Evolutionary conservation across 2,329 filamentous ascomycete genomes (phyloP).

Genomic region (Cadophora sp.): DNA sequence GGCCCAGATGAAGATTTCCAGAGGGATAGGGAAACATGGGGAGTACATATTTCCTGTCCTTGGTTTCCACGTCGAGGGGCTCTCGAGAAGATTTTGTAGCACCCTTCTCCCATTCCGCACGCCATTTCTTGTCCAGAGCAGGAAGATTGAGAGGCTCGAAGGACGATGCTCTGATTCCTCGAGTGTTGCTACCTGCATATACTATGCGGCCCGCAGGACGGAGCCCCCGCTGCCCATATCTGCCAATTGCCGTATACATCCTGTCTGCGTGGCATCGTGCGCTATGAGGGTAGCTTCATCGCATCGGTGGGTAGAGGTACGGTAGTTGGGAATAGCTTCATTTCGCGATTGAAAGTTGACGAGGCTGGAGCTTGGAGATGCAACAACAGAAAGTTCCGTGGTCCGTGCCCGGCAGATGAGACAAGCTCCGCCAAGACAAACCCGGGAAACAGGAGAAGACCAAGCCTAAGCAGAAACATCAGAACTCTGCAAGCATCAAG

Average conservation of each 20-base stretch:
- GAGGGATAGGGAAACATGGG: constrained; percentile 96
- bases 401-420: constrained; percentile 15
- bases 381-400: not conserved
- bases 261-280: constrained; percentile 26
- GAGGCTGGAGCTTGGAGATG: constrained; percentile 16
- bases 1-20: constrained; percentile 83
- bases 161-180: not conserved
- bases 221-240: constrained; percentile 20
- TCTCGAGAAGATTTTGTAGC: not conserved
- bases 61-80: not conserved
- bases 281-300: constrained; percentile 33
- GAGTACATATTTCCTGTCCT: constrained; percentile 70
- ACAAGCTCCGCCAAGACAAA: constrained; percentile 15
- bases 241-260: constrained; percentile 27
- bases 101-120: constrained; percentile 30
- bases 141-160: constrained; percentile 33
- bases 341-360: not conserved
- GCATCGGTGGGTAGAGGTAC: not conserved
- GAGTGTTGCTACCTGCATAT: not conserved
- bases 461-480: not conserved
- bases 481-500: constrained; percentile 15
- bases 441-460: not conserved
- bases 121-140: constrained; percentile 42
- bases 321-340: constrained; percentile 18
- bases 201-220: not conserved